A percentile compares a stretch with the other conserved stretches of the same genome.
These are phyloP conservation scores for Alternaria dauci DNA, from an alignment of 2,329 filamentous ascomycete species.

Conservation along the genomic window DNA sequence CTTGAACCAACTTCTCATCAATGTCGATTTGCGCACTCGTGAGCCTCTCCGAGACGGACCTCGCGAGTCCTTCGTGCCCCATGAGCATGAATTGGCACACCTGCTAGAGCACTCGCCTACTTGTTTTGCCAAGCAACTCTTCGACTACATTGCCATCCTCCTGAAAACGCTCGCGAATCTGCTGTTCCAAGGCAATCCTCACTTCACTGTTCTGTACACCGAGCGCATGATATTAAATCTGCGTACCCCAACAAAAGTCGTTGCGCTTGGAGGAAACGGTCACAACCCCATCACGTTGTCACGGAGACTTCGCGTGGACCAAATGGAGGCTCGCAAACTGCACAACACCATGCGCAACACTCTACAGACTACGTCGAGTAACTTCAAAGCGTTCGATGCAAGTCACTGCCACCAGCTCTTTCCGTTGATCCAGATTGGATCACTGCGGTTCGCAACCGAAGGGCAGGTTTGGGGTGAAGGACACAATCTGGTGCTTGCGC, in stretches of 20 bases:
- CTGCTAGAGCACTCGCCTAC: slow-evolving; percentile 36
- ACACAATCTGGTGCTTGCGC: slow-evolving; percentile 41
- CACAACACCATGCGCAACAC: slow-evolving; percentile 39
- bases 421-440: slow-evolving; percentile 41
- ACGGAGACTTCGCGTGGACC: slow-evolving; percentile 32
- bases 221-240: slow-evolving; percentile 41
- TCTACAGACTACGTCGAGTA: slow-evolving; percentile 36
- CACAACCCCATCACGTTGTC: slow-evolving; percentile 23
- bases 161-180: slow-evolving; percentile 40
- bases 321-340: slow-evolving; percentile 29
- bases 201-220: slow-evolving; percentile 35
- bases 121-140: slow-evolving; percentile 41
- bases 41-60: slow-evolving; percentile 32
- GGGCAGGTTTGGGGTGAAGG: slow-evolving; percentile 40
- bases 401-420: slow-evolving; percentile 33
- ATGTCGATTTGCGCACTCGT: slow-evolving; percentile 41
- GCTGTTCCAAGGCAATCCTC: slow-evolving; percentile 27
- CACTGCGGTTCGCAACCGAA: slow-evolving; percentile 38
- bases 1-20: slow-evolving; percentile 40
- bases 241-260: slow-evolving; percentile 38
- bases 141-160: slow-evolving; percentile 44
- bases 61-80: slow-evolving; percentile 24
- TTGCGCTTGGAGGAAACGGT: slow-evolving; percentile 16
- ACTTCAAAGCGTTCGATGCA: slow-evolving; percentile 37
- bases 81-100: slow-evolving; percentile 36